These are phyloP conservation scores for Colletotrichum gigasporum DNA, from an alignment of 2,329 filamentous ascomycete species.

Conservation along the genomic window DNA sequence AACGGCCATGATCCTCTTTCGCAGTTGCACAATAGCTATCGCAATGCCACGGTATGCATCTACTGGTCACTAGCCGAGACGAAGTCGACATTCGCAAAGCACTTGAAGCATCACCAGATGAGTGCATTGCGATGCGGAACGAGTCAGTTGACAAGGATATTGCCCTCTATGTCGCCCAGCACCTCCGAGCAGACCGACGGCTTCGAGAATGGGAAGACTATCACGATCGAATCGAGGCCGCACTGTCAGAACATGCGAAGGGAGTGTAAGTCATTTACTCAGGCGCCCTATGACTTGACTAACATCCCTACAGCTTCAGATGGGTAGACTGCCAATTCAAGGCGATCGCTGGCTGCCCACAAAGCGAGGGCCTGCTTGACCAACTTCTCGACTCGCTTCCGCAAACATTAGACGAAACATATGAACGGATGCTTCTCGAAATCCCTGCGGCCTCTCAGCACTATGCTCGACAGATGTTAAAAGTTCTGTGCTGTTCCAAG, in stretches of 20 bases:
- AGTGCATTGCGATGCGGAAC: slow-evolving; percentile 17
- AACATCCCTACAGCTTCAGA: slow-evolving; percentile 35
- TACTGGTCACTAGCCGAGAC: slow-evolving; percentile 46
- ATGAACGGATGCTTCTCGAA: slow-evolving; percentile 30
- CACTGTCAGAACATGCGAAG: neutral
- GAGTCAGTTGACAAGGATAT: neutral
- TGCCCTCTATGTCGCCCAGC: neutral
- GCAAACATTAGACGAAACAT: slow-evolving; percentile 38
- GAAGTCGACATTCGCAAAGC: slow-evolving; percentile 41
- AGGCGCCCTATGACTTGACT: neutral
- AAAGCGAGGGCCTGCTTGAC: slow-evolving; percentile 16
- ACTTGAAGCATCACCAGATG: slow-evolving; percentile 23
- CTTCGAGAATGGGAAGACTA: neutral
- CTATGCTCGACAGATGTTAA: neutral
- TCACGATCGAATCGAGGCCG: neutral
- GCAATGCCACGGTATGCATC: slow-evolving; percentile 33
- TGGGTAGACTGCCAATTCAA: slow-evolving; percentile 37
- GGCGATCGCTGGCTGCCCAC: slow-evolving; percentile 25
- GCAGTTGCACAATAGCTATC: neutral
- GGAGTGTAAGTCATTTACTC: neutral
- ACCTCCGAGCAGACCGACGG: neutral
- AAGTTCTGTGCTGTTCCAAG: neutral
- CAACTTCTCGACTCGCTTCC: slow-evolving; percentile 40
- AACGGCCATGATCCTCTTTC: neutral
- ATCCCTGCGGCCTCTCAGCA: neutral